Base-by-base conservation (phyloP, 2,329 filamentous ascomycete species). In the Colletotrichum eremochloae region DNA sequence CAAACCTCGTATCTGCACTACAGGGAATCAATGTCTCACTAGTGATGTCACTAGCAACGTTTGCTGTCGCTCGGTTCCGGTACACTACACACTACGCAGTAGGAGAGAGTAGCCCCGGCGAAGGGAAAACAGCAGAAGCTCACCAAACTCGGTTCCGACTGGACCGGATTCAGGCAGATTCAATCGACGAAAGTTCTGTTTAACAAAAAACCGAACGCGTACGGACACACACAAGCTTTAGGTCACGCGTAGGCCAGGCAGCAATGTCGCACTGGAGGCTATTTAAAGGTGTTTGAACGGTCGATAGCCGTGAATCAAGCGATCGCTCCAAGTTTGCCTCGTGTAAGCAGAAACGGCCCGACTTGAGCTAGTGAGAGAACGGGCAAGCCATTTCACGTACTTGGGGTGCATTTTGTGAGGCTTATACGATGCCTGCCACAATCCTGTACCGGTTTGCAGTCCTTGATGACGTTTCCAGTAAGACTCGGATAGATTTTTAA, bases 1-100 rank as follows among this genome's bases (percentile, higher is more conserved):
- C 62, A 44, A 64, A 64, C 50, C 62, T 64, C 62, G 62, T 64
- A 64, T 64, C 50, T 11, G 11, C 20, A 44, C 36, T 24, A 29
- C 5, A 11, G 24, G 24, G 24, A 24, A 24, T 24, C 24, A 46
- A 46, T 5, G 62, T 64, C 62, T 64, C 62, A 64, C 50, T 33
- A n/a, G 50, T 64, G 62, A 64, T 64, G 62, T 64, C 62, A 64
- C 29, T 24, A 18, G n/a, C 38, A 55, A 33, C 50, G 62, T 36
- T 64, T 64, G 38, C 46, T 55, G 11, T 44, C 38, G 24, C 48
- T 42, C 38, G 50, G 38, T 38, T 64, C 38, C 18, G 38, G 36
- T 18, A 11, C 62, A 18, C 48, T 44, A 44, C 24, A 24, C 24
- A 24, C 24, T 24, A 11, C 12, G 36, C 5, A 40, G 40, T 42